A percentile compares a stretch with the other conserved stretches of the same genome.
phyloP scores from a whole-genome alignment of 371 early-diverging fungal species.

The Zychaea mexicana region DNA sequence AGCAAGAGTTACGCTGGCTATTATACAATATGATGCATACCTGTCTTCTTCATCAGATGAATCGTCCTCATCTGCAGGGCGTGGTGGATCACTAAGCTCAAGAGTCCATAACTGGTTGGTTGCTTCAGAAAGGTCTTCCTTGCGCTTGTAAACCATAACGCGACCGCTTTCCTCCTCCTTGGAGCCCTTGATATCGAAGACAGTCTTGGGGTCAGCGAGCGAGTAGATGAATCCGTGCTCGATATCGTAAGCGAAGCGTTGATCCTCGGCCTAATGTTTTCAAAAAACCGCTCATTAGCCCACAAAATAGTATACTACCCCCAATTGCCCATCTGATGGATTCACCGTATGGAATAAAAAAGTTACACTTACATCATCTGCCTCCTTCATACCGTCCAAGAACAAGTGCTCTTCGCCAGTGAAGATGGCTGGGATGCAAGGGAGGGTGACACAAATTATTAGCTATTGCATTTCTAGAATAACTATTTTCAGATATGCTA shows the following conservation, averaged over 20 bases:
- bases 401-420: slow-evolving; percentile 35
- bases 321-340: background rate
- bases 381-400: slow-evolving; percentile 39
- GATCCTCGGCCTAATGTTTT: slow-evolving; percentile 25
- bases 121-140: slow-evolving; percentile 25
- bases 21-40: too few species aligned
- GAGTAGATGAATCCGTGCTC: slow-evolving; percentile 36
- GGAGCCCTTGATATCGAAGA: slow-evolving; percentile 38
- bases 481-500: background rate
- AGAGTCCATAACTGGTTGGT: slow-evolving; percentile 40
- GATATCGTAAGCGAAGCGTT: slow-evolving; percentile 36
- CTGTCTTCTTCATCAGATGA: slow-evolving; percentile 6
- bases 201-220: slow-evolving; percentile 25
- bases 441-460: background rate
- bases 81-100: slow-evolving; percentile 43
- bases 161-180: slow-evolving; percentile 28
- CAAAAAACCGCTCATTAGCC: background rate
- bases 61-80: slow-evolving; percentile 13
- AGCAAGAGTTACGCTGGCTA: too few species aligned
- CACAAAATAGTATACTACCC: too few species aligned
- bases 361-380: slow-evolving; percentile 20
- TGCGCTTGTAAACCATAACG: slow-evolving; percentile 39
- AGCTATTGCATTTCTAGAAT: slow-evolving; percentile 1
- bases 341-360: background rate
- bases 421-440: slow-evolving; percentile 29